Base-by-base conservation (phyloP, 2,329 filamentous ascomycete species). In the Aspergillus jensenii region DNA sequence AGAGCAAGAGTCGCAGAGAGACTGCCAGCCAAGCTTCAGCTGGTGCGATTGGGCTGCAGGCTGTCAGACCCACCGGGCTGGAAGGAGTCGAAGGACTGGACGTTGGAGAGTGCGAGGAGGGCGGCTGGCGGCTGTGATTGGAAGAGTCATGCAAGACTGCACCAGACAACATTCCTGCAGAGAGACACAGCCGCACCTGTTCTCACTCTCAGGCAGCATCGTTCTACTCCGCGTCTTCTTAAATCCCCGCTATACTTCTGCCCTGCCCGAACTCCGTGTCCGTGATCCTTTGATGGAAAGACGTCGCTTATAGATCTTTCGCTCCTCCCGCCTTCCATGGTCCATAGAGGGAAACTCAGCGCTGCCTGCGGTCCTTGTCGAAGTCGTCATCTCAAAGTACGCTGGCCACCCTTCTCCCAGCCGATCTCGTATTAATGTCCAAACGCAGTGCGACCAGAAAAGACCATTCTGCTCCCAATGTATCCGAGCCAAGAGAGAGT, bases 381-480 rank as follows among this genome's bases (percentile, higher is more conserved):
- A 12, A 48, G 33, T 11, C 58, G 58, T 31, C 54, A 55, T 25
- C 54, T 60, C 21, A 56, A 53, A 39, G 58, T 60, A 45, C 25
- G 45, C 48, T 14, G 19, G 19, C 31, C 6, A 37, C 4, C 11
- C 3, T 9, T 17, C 6, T 39, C 40, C 8, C 5, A 3, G 27
- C 27, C 23, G 1, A 48, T 9, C 39, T n/a, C 15, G 6, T 23
- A 25, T 41, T 58, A 41, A 55, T 47, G 52, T 31, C 56, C 39
- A 12, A 27, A 6, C 41, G 21, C 50, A 68, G 66, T 68, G 66
- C 54, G 65, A 67, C 56, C 65, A 60, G 15, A 52, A 54, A 17
- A 55, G 41, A 3, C 65, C 66, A 12, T 66, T 59, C 5, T 68
- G 64, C 39, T 62, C 62, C 21, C 61, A 67, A 31, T 68, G 66